Base-by-base conservation (phyloP, 192 early-diverging fungal genomes). In the Ramicandelaber brevisporus region DNA sequence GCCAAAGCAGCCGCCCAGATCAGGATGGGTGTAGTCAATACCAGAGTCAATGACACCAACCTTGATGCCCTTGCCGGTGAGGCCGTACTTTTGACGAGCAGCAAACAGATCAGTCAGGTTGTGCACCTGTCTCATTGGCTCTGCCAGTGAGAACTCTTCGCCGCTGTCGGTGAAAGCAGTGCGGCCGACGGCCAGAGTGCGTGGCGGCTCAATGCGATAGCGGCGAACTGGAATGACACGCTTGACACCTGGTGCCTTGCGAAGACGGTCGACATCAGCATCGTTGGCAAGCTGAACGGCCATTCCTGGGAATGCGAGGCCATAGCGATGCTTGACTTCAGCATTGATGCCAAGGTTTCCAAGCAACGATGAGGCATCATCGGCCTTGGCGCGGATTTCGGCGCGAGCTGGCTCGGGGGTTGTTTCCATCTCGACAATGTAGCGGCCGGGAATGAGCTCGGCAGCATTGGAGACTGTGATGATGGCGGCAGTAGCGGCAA, bases 1-100 rank as follows among this genome's bases (percentile, higher is more conserved):
- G 14, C 57, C 57, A 38, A 58, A 64, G 28, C 64, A 67, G 3
- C 60, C 60, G 10, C 64, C 64, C 1, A 67, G 34, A 18, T 57
- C 64, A 10, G 61, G 61, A 36, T 67, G 64, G 24, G 39, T 58
- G 33, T 58, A 63, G 28, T 67, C 64, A 8, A 67, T 38, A 44
- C 63, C 65, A 20, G 60, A 57, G 32, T 68, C 65, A 14, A 68
- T 56, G 30, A 68, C 26, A 27, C 59, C 65, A 21, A 68, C 50
- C 38, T 59, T 64, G 26, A 63, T 46, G 7, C 52, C 46, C 18
- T 44, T 38, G 14, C 55, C 57, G 3, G 46, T 44, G 4, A 28
- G 27, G 4, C n/a, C n/a, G 5, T 14, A 14, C 27, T 28, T 19
- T 11, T 38, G 30, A 11, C 51, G 51, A 6, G 50, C 52, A 17